Evolutionary conservation across 371 early-diverging fungal genomes (phyloP), one percentile per base, ranked within the genome.

Genomic region (Zychaea mexicana): DNA sequence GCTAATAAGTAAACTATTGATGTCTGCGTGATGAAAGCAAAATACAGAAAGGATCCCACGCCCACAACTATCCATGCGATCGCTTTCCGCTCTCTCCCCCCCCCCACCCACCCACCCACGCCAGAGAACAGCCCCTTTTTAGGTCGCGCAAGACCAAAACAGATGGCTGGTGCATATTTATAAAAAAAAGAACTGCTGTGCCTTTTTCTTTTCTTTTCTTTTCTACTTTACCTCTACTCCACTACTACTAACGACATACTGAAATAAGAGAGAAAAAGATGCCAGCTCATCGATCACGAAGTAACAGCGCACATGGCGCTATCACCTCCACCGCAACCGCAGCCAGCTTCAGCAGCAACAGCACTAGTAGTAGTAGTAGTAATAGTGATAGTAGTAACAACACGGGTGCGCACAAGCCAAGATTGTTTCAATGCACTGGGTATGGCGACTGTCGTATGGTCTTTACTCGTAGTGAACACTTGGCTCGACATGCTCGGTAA

Each of bases 361-460:
- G 42, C n/a, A 7, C 0, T 15, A 42, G 15, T 42, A 42, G n/a
- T 42, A 42, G n/a, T 42, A 13, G n/a, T 33, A 33, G 12, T 33
- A 33, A 33, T 33, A 33, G 12, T 33, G 33, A 33, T 33, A 33
- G 12, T 33, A 33, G 12, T 33, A 5, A 33, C n/a, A n/a, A n/a
- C n/a, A n/a, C n/a, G 12, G 33, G 33, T 33, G 2, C 57, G 22
- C 39, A 32, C 6, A 58, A 69, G 49, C 80, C 81, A 19, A 82
- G 83, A 56, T 69, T 79, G 17, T 86, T 86, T 61, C 85, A 83
- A 60, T 86, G 86, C 62, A 78, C 81, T 26, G 86, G 86, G 27
- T 86, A 77, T 59, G 85, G 84, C 39, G 84, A 85, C 57, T 86
- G 86, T 57, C 71, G 76, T 21, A 86, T 86, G 87, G 81, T 84